A percentile compares a stretch with the other conserved stretches of the same genome.
Conservation (phyloP, 805 yeast species). For the Candida palmyrensis region DNA sequence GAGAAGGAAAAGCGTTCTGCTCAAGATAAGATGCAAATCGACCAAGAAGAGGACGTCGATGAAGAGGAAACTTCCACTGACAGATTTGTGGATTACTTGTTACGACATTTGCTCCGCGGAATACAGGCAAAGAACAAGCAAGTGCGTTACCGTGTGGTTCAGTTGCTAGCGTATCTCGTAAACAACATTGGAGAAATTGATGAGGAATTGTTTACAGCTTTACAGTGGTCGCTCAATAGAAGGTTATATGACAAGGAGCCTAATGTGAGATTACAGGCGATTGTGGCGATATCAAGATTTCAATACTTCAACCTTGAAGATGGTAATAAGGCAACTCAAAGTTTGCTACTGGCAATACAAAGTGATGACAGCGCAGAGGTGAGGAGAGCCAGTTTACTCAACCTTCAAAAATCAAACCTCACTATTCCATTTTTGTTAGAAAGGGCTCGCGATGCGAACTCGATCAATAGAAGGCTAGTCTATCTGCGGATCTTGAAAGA, state of each 20-base stretch:
- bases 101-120: constrained; percentile 71
- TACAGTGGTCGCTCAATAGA: constrained; percentile 55
- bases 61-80: constrained; percentile 38
- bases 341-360: constrained; percentile 46
- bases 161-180: constrained; percentile 66
- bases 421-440: constrained; percentile 62
- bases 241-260: constrained; percentile 75
- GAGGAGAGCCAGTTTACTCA: constrained; percentile 74
- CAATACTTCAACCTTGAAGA: constrained; percentile 43
- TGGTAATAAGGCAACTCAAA: constrained; percentile 17
- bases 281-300: constrained; percentile 70
- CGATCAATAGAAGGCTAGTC: constrained; percentile 66
- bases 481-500: constrained; percentile 65
- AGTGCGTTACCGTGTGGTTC: constrained; percentile 78
- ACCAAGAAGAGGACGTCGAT: constrained; percentile 14
- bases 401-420: constrained; percentile 49
- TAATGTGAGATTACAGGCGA: constrained; percentile 76
- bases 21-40: constrained; percentile 20
- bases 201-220: constrained; percentile 58
- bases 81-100: constrained; percentile 53
- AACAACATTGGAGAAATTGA: constrained; percentile 72
- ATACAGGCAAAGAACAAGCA: constrained; percentile 68
- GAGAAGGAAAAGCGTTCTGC: constrained; percentile 13
- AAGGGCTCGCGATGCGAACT: constrained; percentile 76
- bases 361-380: constrained; percentile 87